A percentile compares a stretch with the other conserved stretches of the same genome.
Evolutionary conservation across 345 rosid genomes (phyloP).

Genomic region (Aurinia saxatilis): DNA sequence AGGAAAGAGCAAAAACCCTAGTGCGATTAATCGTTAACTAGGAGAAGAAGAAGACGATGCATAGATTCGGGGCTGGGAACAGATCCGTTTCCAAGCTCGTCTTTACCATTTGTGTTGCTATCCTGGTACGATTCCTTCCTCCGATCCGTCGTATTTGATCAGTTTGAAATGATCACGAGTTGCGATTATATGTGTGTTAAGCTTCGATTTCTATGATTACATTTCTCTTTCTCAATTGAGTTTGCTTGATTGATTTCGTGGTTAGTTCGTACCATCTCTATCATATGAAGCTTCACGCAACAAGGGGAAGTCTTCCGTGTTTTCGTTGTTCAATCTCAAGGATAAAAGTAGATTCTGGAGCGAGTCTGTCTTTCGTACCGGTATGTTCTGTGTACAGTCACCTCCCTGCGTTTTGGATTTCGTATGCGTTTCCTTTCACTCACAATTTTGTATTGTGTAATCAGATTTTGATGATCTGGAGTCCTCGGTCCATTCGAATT

Average conservation of each 20-base stretch:
- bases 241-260: constrained; percentile 19
- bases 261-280: constrained; percentile 34
- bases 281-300: constrained; percentile 39
- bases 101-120: constrained; percentile 15
- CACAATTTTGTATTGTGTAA: background rate
- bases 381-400: constrained; percentile 21
- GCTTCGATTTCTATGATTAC: background rate
- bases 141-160: constrained; percentile 13
- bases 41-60: constrained; percentile 22
- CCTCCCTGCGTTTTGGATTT: background rate
- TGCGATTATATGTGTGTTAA: background rate
- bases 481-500: constrained; percentile 43
- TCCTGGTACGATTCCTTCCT: constrained; percentile 21
- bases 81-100: constrained; percentile 28
- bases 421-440: background rate
- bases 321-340: constrained; percentile 85
- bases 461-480: constrained; percentile 72
- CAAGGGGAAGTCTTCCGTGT: constrained; percentile 51
- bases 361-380: constrained; percentile 68
- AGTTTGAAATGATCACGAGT: background rate
- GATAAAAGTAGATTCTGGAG: constrained; percentile 91
- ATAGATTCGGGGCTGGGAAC: constrained; percentile 18
- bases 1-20: constrained; percentile 27
- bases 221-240: background rate
- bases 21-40: constrained; percentile 8